Percentiles rank a stretch among this genome's conserved stretches.
phyloP scores from a whole-genome alignment of 2,329 filamentous ascomycete genomes.

The Fusarium robinianum region DNA sequence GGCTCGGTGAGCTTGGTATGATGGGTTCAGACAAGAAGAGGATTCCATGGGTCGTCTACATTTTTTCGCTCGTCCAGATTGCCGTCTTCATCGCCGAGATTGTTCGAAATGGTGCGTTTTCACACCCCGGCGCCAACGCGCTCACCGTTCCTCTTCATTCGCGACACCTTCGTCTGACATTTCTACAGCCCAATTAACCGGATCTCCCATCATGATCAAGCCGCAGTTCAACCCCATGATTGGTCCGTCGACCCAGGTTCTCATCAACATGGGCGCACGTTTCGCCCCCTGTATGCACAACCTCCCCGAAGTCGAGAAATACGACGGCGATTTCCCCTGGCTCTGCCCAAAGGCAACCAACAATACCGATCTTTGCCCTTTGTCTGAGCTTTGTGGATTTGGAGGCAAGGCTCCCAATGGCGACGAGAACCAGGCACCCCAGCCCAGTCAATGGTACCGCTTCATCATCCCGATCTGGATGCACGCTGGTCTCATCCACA shows the following conservation, averaged over 20 bases:
- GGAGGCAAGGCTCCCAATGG: slow-evolving; percentile 64
- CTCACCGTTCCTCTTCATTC: neutral
- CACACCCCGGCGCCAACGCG: neutral
- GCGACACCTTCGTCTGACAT: slow-evolving; percentile 12
- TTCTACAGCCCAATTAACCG: slow-evolving; percentile 70
- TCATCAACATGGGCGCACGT: slow-evolving; percentile 96
- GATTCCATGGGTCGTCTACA: slow-evolving; percentile 81
- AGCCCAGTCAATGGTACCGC: slow-evolving; percentile 93
- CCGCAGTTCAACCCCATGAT: slow-evolving; percentile 97
- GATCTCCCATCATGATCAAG: slow-evolving; percentile 75
- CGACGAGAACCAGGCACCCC: slow-evolving; percentile 54
- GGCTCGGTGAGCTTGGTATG: slow-evolving; percentile 65
- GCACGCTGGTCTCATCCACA: slow-evolving; percentile 91
- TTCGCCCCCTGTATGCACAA: slow-evolving; percentile 96
- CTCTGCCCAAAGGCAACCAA: slow-evolving; percentile 82
- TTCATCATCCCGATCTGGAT: slow-evolving; percentile 97
- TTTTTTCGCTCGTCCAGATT: slow-evolving; percentile 76
- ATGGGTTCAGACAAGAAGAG: slow-evolving; percentile 58
- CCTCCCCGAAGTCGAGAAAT: slow-evolving; percentile 42
- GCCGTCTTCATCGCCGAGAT: slow-evolving; percentile 89
- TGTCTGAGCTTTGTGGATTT: slow-evolving; percentile 85
- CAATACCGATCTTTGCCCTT: slow-evolving; percentile 64
- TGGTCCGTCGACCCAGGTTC: slow-evolving; percentile 83
- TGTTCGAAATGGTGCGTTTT: slow-evolving; percentile 73
- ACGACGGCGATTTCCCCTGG: slow-evolving; percentile 63